Conservation (phyloP, 139 green algal genomes). For the Tetraselmis striata region DNA sequence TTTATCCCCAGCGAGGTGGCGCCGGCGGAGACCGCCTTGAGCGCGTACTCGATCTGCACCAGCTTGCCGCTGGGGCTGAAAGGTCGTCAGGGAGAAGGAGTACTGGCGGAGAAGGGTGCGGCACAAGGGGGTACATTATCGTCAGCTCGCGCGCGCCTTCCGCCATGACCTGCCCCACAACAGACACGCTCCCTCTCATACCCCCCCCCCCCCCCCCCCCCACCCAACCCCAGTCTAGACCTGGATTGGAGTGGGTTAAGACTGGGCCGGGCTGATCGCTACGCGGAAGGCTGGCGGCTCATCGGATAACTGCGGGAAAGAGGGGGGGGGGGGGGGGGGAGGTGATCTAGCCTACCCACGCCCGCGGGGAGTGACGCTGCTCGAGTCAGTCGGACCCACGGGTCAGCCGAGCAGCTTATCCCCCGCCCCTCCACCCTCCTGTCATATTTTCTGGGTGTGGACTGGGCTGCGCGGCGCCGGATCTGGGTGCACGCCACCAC, state of each 20-base stretch:
- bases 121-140: not conserved
- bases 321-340: no score
- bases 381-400: not conserved
- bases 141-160: not conserved
- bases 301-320: no score
- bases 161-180: not conserved
- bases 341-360: no score
- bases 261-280: not conserved
- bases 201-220: not conserved
- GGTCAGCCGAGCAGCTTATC: not conserved
- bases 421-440: not conserved
- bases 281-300: not conserved
- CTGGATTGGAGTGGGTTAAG: not conserved
- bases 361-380: not conserved
- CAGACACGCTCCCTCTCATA: not conserved
- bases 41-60: conserved; percentile 95
- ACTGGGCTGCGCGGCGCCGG: not conserved
- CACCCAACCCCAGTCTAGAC: not conserved
- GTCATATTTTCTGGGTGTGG: no score
- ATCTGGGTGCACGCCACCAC: not conserved
- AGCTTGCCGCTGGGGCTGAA: conserved; percentile 98
- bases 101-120: conserved; percentile 13
- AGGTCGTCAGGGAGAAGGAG: conserved; percentile 92
- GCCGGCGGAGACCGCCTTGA: conserved; percentile 87
- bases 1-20: conserved; percentile 95